Evolutionary conservation across 2,329 filamentous ascomycete genomes (phyloP), one percentile per base, ranked within the genome.

Genomic region (Hypoxylon sp.): DNA sequence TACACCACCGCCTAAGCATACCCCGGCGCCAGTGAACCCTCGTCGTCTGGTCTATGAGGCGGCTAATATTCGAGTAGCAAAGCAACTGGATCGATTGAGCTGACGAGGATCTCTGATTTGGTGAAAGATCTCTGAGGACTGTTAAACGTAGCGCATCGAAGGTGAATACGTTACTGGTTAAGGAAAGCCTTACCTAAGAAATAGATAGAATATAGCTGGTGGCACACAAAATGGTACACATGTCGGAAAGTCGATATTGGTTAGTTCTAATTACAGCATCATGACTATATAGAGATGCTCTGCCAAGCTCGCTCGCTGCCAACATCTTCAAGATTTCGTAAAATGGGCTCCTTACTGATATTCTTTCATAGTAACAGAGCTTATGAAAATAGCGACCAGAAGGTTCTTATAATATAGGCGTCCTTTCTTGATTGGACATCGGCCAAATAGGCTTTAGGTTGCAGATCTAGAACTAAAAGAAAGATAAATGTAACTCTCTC

Each of bases 401-500:
- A 68, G 56, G 61, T 64, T 70, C 64, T 68, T 55, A 60, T 56
- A 70, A 72, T 72, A 68, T 70, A 56, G 40, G 17, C 22, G 49
- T 14, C 6, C n/a, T 22, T 51, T 27, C 10, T 17, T 70, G 64
- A 72, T 70, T 70, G 69, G 69, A 6, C 13, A 13, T n/a, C 20
- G 50, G 22, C 17, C 17, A 69, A 69, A 72, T 72, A 68, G 69
- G 64, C 67, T 72, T 59, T 61, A 61, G 50, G 50, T 61, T 61
- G 55, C 51, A 72, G 66, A 61, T 72, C 69, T 68, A 68, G 67
- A 69, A 65, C 58, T 17, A 48, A 65, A 48, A 57, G 37, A 35
- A 40, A 6, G 20, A 31, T 35, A 62, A 30, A 13, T 61, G 53
- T 35, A 56, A 53, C 57, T 46, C 60, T 35, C 31, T 59, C 27